A percentile compares a stretch with the other conserved stretches of the same genome.
Evolutionary conservation across 495 filamentous ascomycete genomes (phyloP).

Genomic region (Niebla homalea): DNA sequence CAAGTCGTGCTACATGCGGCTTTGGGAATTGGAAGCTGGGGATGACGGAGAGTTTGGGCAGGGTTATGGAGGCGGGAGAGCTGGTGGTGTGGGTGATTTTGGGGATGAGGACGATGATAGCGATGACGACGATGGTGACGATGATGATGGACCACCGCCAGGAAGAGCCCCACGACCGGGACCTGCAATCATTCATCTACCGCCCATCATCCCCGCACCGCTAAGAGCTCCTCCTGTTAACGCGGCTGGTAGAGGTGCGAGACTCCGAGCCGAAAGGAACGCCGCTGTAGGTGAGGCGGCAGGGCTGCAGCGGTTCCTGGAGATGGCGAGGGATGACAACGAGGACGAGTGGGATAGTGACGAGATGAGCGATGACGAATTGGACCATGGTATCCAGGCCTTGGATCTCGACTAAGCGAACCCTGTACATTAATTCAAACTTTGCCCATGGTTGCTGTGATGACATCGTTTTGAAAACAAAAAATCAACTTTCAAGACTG

Average conservation of each 20-base stretch:
- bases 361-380: conserved; percentile 35
- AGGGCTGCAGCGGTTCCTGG: conserved; percentile 40
- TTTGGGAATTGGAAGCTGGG: conserved; percentile 82
- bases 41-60: conserved; percentile 52
- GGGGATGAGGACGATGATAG: conserved; percentile 23
- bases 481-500: too few relatives aligned
- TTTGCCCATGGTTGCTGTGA: too few relatives aligned
- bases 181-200: not conserved
- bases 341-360: conserved; percentile 56
- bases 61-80: conserved; percentile 37
- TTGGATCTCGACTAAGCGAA: too few relatives aligned
- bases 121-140: conserved; percentile 4
- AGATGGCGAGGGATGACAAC: conserved; percentile 41
- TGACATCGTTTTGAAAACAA: too few relatives aligned
- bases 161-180: too few relatives aligned
- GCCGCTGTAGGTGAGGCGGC: not conserved
- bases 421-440: too few relatives aligned
- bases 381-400: not conserved
- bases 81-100: conserved; percentile 18
- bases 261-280: not conserved
- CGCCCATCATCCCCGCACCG: not conserved
- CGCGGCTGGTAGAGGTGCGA: not conserved
- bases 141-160: not conserved
- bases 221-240: not conserved
- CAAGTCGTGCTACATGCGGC: conserved; percentile 60